These are phyloP conservation scores for Trypanosoma vivax DNA, from an alignment of 208 protist species.

Conservation along the genomic window DNA sequence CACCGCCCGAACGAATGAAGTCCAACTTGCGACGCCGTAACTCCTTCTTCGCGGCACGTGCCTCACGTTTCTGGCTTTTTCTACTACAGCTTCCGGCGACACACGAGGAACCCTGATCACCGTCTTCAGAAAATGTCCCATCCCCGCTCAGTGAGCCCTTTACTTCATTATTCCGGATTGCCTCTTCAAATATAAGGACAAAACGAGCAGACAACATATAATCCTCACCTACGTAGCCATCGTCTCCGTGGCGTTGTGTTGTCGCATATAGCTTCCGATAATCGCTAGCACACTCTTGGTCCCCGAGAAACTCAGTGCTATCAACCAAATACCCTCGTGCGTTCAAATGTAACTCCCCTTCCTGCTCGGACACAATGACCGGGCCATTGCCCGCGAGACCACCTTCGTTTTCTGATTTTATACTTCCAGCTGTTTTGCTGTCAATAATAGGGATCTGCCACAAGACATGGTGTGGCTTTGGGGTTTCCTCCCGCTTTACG, in stretches of 20 bases:
- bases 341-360: too few species aligned
- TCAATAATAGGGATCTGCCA: slow-evolving; percentile 52
- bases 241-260: too few species aligned
- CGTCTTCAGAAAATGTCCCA: neutral
- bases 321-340: too few species aligned
- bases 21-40: slow-evolving; percentile 1
- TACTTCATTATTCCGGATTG: slow-evolving; percentile 8
- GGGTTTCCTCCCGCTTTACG: slow-evolving; percentile 14
- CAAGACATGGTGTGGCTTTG: slow-evolving; percentile 37
- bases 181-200: slow-evolving; percentile 22
- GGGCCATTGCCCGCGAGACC: too few species aligned
- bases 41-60: slow-evolving; percentile 10
- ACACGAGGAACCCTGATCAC: neutral
- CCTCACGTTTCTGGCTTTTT: slow-evolving; percentile 15
- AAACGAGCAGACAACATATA: slow-evolving; percentile 10
- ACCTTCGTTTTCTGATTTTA: too few species aligned
- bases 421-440: neutral
- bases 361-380: too few species aligned
- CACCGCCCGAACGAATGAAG: slow-evolving; percentile 1
- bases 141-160: slow-evolving; percentile 18
- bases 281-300: too few species aligned
- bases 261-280: too few species aligned
- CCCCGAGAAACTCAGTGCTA: too few species aligned
- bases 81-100: neutral
- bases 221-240: too few species aligned